Evolutionary conservation across 1,284 basidiomycete genomes (phyloP), one percentile per base, ranked within the genome.

Genomic region (Albatrellus sp.): DNA sequence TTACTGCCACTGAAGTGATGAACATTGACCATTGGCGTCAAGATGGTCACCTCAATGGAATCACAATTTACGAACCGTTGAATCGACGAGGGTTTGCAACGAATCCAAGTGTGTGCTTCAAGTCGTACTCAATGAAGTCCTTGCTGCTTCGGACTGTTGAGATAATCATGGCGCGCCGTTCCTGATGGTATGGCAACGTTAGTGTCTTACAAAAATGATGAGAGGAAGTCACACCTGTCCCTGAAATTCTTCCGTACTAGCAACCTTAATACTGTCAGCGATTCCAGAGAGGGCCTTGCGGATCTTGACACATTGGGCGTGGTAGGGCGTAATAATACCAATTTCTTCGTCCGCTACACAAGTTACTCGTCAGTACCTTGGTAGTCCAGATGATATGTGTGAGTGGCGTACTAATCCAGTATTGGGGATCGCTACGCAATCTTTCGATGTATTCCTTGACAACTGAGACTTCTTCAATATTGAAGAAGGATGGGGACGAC

Each of bases 191-290:
- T 24, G 36, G 29, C 16, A 20, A 24, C 24, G 24, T 24, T 24
- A 24, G 24, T 4, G 24, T 24, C 24, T 7, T 7, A 8, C 33
- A 44, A 37, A n/a, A 33, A 31, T 12, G 16, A 30, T 11, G 28
- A 11, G 17, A 40, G 28, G 6, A 14, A 1, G 35, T 44, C 63
- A 32, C 46, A 75, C 76, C 59, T 78, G 75, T 6, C 77, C 78
- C 56, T 81, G 77, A 58, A 79, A 81, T 47, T 77, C 73, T 56
- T 81, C 77, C 1, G 78, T 75, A 44, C 69, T 75, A n/a, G 75
- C 77, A 14, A 79, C 72, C 46, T 74, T 78, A 48, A 77, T 64
- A 4, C 60, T 66, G 43, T 54, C 63, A 55, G 37, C 46, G 40
- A 51, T 60, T 53, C 44, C 19, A 35, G 49, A 38, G 43, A 57